Base-by-base conservation (phyloP, 1,139 yeast species). In the Candida sp. region DNA sequence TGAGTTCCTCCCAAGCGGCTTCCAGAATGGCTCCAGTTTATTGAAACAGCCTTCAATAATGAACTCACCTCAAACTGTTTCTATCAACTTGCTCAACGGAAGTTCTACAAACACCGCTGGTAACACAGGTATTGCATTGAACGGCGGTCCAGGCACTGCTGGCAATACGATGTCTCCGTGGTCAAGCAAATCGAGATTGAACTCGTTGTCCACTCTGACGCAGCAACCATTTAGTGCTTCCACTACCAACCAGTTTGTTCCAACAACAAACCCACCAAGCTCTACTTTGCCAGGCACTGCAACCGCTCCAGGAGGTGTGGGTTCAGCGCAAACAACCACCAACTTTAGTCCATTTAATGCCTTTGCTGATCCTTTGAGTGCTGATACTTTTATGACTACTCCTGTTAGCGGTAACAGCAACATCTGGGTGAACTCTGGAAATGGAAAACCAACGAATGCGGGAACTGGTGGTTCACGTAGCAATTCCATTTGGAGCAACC, bases 401-500 rank as follows among this genome's bases (percentile, higher is more conserved):
- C 48, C 53, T 6, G 12, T 46, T 2, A 48, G 41, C 37, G 41
- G 51, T n/a, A 54, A 42, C 34, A 40, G 50, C n/a, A 56, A 49
- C 48, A 54, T 59, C 26, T 70, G 73, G 73, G 27, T 37, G 31
- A 62, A 58, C 47, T 59, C 63, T n/a, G 56, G 58, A 11, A 44
- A 51, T 23, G 32, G 44, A 23, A 37, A 43, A 30, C 39, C 49
- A 26, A 41, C 47, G 7, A 37, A 47, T 23, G 44, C 44, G 17
- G 37, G 44, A 17, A 37, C 37, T 30, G 37, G 37, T 12, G 44
- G 48, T 31, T 42, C 49, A 2, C 54, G 74, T 41, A 69, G 61
- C 49, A 67, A 62, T 50, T 70, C 76, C 4, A 69, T 73, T 45
- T 74, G 78, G 78, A 63, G 69, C 42, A 63, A 50, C 12, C 22